These are phyloP conservation scores for Petunia axillaris DNA, from an alignment of 257 asterid species.

Conservation along the genomic window DNA sequence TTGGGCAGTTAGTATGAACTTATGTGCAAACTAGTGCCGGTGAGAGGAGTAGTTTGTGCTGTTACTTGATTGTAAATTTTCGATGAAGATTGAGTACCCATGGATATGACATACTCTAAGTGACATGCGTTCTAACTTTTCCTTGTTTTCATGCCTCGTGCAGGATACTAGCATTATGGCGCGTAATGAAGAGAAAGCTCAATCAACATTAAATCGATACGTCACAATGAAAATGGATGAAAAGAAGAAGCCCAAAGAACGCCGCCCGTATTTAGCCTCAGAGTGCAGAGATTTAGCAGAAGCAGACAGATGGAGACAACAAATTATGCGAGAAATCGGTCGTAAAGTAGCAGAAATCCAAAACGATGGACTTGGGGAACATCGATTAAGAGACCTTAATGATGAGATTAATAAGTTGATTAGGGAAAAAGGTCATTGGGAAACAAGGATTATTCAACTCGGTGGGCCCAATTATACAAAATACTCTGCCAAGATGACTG, in stretches of 20 bases:
- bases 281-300: conserved; percentile 92
- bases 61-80: no score
- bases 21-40: no score
- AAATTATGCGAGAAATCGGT: conserved; percentile 92
- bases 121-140: no score
- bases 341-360: conserved; percentile 85
- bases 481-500: conserved; percentile 91
- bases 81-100: no score
- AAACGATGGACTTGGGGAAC: conserved; percentile 90
- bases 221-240: conserved; percentile 81
- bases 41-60: no score
- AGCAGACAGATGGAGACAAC: conserved; percentile 98
- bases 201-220: conserved; percentile 85
- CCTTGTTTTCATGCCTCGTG: no score
- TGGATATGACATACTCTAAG: no score
- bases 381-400: conserved; percentile 81
- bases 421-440: conserved; percentile 91
- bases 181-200: conserved; percentile 96
- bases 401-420: conserved; percentile 91
- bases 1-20: no score
- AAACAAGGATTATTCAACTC: conserved; percentile 81
- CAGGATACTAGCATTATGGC: conserved; percentile 48
- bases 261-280: conserved; percentile 91
- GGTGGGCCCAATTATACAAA: conserved; percentile 78
- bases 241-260: conserved; percentile 83